Percentiles rank a stretch among this genome's conserved stretches.
phyloP scores from a whole-genome alignment of 2,329 filamentous ascomycete genomes.

The Claviceps capensis region DNA sequence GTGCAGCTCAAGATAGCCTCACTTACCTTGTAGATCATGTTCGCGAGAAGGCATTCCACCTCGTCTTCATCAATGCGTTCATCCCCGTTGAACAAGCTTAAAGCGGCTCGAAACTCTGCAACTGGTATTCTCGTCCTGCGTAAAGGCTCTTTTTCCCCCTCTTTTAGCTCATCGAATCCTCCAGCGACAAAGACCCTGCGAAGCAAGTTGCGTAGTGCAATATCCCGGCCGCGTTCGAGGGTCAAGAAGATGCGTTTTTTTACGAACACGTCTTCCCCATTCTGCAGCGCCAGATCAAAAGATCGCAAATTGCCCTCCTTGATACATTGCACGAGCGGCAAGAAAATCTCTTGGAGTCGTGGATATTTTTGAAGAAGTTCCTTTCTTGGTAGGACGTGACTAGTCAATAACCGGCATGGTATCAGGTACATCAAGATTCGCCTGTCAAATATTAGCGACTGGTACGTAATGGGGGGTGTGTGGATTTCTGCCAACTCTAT shows the following conservation, averaged over 20 bases:
- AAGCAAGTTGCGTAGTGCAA: slow-evolving; percentile 80
- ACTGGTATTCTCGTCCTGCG: slow-evolving; percentile 69
- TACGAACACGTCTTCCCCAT: slow-evolving; percentile 84
- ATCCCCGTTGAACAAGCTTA: slow-evolving; percentile 56
- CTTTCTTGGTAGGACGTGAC: slow-evolving; percentile 65
- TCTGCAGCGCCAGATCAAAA: slow-evolving; percentile 70
- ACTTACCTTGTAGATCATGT: slow-evolving; percentile 92
- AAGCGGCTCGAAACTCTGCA: slow-evolving; percentile 70
- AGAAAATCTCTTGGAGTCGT: slow-evolving; percentile 61
- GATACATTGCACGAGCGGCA: slow-evolving; percentile 66
- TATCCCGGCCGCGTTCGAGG: slow-evolving; percentile 80
- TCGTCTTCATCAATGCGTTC: slow-evolving; percentile 72
- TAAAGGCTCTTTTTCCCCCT: slow-evolving; percentile 46
- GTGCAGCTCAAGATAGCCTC: slow-evolving; percentile 21
- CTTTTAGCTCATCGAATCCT: slow-evolving; percentile 67
- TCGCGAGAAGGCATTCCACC: slow-evolving; percentile 87
- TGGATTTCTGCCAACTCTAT: slow-evolving; percentile 49
- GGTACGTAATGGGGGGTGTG: accelerated
- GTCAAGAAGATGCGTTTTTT: slow-evolving; percentile 89
- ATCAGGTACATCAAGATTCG: slow-evolving; percentile 91
- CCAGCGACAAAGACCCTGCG: slow-evolving; percentile 81
- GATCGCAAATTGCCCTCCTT: slow-evolving; percentile 67
- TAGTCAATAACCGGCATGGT: slow-evolving; percentile 81
- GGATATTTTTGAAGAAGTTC: slow-evolving; percentile 63
- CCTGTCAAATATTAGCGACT: slow-evolving; percentile 30